Evolutionary conservation across 2,329 filamentous ascomycete genomes (phyloP).

Genomic region (Teratosphaeria pseudoeucalypti): DNA sequence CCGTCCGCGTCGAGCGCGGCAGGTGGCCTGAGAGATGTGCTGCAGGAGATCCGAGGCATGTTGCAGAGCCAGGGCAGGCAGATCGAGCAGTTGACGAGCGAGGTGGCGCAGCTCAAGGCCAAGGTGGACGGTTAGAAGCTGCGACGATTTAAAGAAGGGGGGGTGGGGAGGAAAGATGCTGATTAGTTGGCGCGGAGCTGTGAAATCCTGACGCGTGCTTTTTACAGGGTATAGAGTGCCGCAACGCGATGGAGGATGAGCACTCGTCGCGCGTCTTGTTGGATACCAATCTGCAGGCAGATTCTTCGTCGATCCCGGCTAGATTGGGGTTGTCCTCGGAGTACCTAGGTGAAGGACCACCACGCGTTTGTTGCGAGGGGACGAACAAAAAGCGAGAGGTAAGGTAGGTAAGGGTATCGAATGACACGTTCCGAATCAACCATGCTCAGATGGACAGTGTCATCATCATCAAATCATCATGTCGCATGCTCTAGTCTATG

Average conservation of each 20-base stretch:
- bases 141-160: not conserved
- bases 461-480: not conserved
- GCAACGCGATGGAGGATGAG: not conserved
- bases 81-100: slow-evolving; percentile 65
- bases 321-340: not conserved
- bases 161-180: too few relatives aligned
- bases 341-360: not conserved
- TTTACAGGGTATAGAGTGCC: not conserved
- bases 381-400: not conserved
- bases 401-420: not conserved
- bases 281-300: not conserved
- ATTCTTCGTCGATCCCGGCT: not conserved
- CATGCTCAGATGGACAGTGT: not conserved
- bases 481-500: not conserved
- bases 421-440: not conserved
- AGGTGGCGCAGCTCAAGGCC: slow-evolving; percentile 74
- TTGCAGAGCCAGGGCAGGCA: slow-evolving; percentile 68
- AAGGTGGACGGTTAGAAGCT: slow-evolving; percentile 21
- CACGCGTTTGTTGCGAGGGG: not conserved
- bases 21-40: slow-evolving; percentile 51
- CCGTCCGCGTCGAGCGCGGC: slow-evolving; percentile 25
- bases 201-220: not conserved
- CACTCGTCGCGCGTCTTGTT: not conserved
- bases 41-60: slow-evolving; percentile 67
- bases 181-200: not conserved